phyloP scores from a whole-genome alignment of 2,329 filamentous ascomycete genomes.

The Tricladium varicosporioides region DNA sequence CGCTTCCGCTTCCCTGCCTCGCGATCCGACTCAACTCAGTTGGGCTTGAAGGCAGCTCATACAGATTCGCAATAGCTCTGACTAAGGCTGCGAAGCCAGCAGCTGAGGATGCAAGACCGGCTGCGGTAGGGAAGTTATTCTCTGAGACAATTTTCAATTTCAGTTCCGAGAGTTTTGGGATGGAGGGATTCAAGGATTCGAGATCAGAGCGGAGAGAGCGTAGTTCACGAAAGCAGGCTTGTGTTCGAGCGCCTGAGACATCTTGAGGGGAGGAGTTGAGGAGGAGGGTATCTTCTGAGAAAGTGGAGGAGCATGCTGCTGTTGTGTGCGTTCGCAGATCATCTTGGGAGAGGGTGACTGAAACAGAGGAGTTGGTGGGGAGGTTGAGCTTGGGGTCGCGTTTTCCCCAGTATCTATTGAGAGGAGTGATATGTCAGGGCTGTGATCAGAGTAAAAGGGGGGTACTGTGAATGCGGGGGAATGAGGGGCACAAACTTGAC shows the following conservation, averaged over 20 bases:
- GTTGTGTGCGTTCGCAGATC: slow-evolving; percentile 96
- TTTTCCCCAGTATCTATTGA: slow-evolving; percentile 85
- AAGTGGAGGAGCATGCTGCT: slow-evolving; percentile 79
- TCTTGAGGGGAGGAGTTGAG: slow-evolving; percentile 84
- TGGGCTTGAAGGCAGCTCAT: slow-evolving; percentile 76
- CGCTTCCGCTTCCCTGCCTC: slow-evolving; percentile 89
- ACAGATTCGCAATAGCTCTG: slow-evolving; percentile 86
- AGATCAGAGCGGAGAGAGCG: slow-evolving; percentile 73
- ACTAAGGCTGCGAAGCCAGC: slow-evolving; percentile 71
- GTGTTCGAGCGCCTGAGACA: slow-evolving; percentile 83
- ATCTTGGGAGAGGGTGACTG: slow-evolving; percentile 90
- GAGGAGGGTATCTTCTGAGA: slow-evolving; percentile 69
- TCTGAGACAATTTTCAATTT: slow-evolving; percentile 86
- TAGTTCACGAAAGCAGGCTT: slow-evolving; percentile 88
- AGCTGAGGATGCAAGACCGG: slow-evolving; percentile 75
- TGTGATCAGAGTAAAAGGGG: slow-evolving; percentile 8
- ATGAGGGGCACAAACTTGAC: slow-evolving; percentile 67
- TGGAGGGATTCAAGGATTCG: slow-evolving; percentile 66
- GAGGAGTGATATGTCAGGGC: slow-evolving; percentile 14
- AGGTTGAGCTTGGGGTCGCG: slow-evolving; percentile 91
- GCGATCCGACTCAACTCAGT: slow-evolving; percentile 86
- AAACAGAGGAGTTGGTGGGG: slow-evolving; percentile 96
- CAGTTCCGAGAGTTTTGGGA: slow-evolving; percentile 78
- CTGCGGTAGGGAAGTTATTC: slow-evolving; percentile 99
- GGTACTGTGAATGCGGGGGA: slow-evolving; percentile 7